Base-by-base conservation (phyloP, 768 basidiomycete species). In the Boletus pseudo-olivaceus region DNA sequence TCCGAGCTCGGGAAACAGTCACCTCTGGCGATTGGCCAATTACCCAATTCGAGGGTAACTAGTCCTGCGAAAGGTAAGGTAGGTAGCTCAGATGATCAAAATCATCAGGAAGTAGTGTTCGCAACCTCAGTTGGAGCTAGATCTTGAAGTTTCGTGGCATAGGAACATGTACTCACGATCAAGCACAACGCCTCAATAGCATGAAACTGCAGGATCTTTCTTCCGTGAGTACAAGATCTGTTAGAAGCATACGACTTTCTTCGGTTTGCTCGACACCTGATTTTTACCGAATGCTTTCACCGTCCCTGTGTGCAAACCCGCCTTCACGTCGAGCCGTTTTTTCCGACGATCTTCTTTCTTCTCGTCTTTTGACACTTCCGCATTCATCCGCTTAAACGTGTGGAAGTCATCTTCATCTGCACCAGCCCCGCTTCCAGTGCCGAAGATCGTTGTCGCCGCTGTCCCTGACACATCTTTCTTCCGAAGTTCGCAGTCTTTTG, bases 331-430 rank as follows among this genome's bases (percentile, higher is more conserved):
- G 1, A 75, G 66, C 56, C 59, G 59, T 44, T 75, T 75, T 66
- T 72, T 80, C 49, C 60, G 58, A 55, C 72, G 78, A 27, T 75
- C 76, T 38, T 76, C 76, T 41, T 64, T 67, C 61, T 78, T 82
- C 62, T 87, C 84, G 27, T 83, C 81, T 29, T 71, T 76, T 29
- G 88, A 82, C 0, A 90, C 75, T 54, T 86, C 83, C 10, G 68
- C 72, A 42, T 76, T 81, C 49, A 74, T 79, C 41, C 92, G 80
- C 66, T 85, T 87, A 68, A 93, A 79, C 1, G 76, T 76, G 68
- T 94, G 93, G 72, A 95, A 97, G 67, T 97, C 95, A 65, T 98
- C 95, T 69, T 98, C 95, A 66, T 98, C 95, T 9, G 95, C 87
- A 23, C 93, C 92, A 0, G 80, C 83, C 37, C 76, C 82, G 30